Evolutionary conservation across 805 yeast genomes (phyloP), one percentile per base, ranked within the genome.

Genomic region (Maudiozyma barnettii): DNA sequence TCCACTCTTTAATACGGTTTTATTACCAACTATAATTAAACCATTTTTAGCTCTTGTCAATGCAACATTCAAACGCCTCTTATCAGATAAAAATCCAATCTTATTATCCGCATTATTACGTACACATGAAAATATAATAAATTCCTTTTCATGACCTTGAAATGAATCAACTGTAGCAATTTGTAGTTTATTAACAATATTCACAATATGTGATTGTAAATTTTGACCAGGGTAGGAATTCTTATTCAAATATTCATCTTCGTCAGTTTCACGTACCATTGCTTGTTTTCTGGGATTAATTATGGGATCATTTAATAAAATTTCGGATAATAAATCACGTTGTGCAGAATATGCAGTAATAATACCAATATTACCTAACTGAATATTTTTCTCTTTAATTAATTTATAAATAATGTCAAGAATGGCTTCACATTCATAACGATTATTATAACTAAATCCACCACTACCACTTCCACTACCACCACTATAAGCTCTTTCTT

Each of bases 141-240:
- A 82, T 57, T 84, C 89, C 66, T 86, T 88, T 58, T 87, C 96
- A 56, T 95, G 74, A 29, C 96, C 96, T 66, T 88, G 96, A 69
- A 88, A 88, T 1, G 96, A 93, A 64, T 88, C 96, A n/a, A 88
- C 84, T 0, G 87, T 65, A 14, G 76, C 72, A 54, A 77, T 67
- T 66, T 74, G 68, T 16, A 75, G 60, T 4, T 73, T 75, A 45
- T 71, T 69, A 37, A 75, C 55, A 31, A 65, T 65, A 47, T 67
- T 66, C 37, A 64, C 53, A 30, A 45, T 42, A 29, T 44, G 52
- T n/a, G 46, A 47, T 48, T 39, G 50, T 23, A 42, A 18, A 19
- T 33, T 46, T n/a, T 45, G 38, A 18, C 47, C 47, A 5, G 29
- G 36, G 6, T 29, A 39, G 2, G 38, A 21, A n/a, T 49, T 49